phyloP scores from a whole-genome alignment of 805 yeast species.

The Tetrapisispora namnaoensis region DNA sequence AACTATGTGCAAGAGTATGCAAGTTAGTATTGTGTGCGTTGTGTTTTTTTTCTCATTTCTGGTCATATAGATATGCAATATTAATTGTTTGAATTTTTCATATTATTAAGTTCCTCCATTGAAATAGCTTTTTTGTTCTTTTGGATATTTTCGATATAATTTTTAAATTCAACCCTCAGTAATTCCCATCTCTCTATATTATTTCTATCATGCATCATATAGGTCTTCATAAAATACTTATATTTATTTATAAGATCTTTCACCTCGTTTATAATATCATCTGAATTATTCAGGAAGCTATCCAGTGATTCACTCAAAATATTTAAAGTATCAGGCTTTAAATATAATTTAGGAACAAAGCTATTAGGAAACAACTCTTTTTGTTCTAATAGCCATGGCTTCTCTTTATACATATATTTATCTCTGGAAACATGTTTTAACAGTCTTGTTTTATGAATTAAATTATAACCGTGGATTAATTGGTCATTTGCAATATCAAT shows the following conservation, averaged over 20 bases:
- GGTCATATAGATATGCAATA: no score
- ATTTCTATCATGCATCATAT: constrained; percentile 19
- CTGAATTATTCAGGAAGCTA: constrained; percentile 17
- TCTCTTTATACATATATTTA: constrained; percentile 8
- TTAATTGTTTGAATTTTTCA: background rate
- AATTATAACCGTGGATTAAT: constrained; percentile 31
- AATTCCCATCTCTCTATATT: constrained; percentile 17
- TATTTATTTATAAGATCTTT: constrained; percentile 16
- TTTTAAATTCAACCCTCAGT: constrained; percentile 12
- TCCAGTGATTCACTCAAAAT: constrained; percentile 13
- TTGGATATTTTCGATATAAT: constrained; percentile 14
- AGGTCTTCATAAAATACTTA: constrained; percentile 28
- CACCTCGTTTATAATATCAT: constrained; percentile 10
- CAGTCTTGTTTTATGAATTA: constrained; percentile 22
- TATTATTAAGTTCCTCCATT: background rate
- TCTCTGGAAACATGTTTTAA: constrained; percentile 10
- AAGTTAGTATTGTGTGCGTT: background rate
- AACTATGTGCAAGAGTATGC: background rate
- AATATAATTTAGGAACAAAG: constrained; percentile 21
- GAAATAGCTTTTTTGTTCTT: background rate
- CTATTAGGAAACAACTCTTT: constrained; percentile 13
- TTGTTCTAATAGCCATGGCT: constrained; percentile 15
- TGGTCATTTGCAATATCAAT: constrained; percentile 24
- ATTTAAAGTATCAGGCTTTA: constrained; percentile 17
- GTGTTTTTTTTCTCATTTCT: background rate